These are phyloP conservation scores for Orbilia javanica DNA, from an alignment of 2,329 filamentous ascomycete genomes.

Conservation along the genomic window DNA sequence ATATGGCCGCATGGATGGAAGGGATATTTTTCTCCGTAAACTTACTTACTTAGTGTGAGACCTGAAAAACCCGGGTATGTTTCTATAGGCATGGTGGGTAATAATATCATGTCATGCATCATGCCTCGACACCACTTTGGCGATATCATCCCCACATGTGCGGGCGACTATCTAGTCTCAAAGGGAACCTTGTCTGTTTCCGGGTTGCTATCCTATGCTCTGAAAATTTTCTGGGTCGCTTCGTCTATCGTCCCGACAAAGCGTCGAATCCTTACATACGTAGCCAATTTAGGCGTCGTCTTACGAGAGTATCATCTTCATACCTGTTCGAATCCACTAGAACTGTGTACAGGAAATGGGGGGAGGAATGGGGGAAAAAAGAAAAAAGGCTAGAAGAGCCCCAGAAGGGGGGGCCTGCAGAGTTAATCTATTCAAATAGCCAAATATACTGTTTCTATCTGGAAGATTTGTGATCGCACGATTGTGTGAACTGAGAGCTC, in stretches of 20 bases:
- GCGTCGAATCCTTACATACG: slow-evolving; percentile 31
- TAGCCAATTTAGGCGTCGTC: slow-evolving; percentile 31
- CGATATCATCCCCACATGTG: slow-evolving; percentile 47
- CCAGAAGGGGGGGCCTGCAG: slow-evolving; percentile 16
- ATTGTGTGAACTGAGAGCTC: slow-evolving; percentile 32
- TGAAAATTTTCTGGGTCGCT: slow-evolving; percentile 5
- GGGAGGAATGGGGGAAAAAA: slow-evolving; percentile 2
- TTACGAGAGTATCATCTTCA: slow-evolving; percentile 21
- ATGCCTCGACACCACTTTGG: slow-evolving; percentile 31
- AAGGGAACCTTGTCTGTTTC: slow-evolving; percentile 14
- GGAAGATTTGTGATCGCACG: slow-evolving; percentile 41
- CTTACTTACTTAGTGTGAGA: slow-evolving; percentile 11
- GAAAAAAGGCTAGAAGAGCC: slow-evolving; percentile 9
- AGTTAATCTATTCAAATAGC: slow-evolving; percentile 57
- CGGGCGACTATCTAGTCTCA: slow-evolving; percentile 7
- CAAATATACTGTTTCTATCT: slow-evolving; percentile 53
- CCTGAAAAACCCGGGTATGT: slow-evolving; percentile 50
- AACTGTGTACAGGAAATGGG: slow-evolving; percentile 35
- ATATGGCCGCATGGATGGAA: slow-evolving; percentile 32
- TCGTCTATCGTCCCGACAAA: slow-evolving; percentile 26
- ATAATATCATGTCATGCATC: slow-evolving; percentile 36
- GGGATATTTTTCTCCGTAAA: slow-evolving; percentile 34
- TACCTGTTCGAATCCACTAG: slow-evolving; percentile 34
- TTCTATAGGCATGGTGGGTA: slow-evolving; percentile 46
- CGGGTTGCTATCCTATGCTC: neutral